Conservation (phyloP, 495 filamentous ascomycete species). For the Platismatia glauca region DNA sequence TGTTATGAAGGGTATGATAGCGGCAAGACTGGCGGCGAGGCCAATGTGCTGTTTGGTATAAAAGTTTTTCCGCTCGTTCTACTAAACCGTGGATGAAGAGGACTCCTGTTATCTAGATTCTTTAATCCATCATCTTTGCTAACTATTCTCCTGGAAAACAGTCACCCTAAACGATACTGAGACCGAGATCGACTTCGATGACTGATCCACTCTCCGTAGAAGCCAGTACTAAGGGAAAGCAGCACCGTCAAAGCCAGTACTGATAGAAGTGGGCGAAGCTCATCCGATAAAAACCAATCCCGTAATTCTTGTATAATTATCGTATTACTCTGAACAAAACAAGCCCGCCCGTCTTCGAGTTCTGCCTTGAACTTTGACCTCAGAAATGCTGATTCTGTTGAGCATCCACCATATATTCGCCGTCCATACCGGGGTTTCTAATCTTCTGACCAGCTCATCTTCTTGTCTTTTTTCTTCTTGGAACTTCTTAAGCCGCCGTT, state of each 20-base stretch:
- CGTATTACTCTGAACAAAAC: no score
- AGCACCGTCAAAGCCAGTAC: no score
- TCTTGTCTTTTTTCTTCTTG: conserved; percentile 2
- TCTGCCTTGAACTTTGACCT: no score
- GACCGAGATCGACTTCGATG: conserved; percentile 9
- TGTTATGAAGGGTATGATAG: not conserved
- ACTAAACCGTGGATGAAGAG: not conserved
- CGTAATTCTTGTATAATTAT: no score
- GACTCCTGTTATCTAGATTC: conserved; percentile 1
- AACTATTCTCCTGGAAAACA: conserved; percentile 4
- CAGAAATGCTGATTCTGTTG: no score
- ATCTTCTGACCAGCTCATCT: not conserved
- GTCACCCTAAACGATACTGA: not conserved
- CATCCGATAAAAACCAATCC: no score
- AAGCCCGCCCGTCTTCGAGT: no score
- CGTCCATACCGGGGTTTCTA: no score
- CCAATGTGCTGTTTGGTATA: not conserved
- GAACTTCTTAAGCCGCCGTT: not conserved
- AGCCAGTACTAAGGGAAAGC: no score
- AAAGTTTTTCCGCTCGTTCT: not conserved
- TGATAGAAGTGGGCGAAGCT: conserved; percentile 6
- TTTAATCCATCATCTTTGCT: conserved; percentile 1
- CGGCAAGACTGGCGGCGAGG: not conserved
- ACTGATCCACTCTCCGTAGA: no score
- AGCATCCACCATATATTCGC: no score